phyloP scores from a whole-genome alignment of 495 filamentous ascomycete species.

The Aspergillus bertholletiae region DNA sequence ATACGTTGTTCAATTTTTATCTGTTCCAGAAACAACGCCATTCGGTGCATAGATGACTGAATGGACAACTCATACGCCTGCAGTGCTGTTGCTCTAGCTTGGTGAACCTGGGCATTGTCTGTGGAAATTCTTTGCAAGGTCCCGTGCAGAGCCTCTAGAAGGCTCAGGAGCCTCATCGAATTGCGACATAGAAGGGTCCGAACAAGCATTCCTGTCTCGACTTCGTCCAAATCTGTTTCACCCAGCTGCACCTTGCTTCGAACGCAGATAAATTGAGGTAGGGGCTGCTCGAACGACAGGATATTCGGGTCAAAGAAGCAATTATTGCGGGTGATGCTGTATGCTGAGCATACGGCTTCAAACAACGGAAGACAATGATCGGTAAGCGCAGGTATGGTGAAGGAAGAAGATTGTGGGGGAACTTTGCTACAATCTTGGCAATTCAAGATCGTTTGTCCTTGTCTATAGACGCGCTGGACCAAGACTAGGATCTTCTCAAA shows the following conservation, averaged over 20 bases:
- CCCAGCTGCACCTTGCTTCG: conserved; percentile 29
- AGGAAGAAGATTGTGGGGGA: conserved; percentile 17
- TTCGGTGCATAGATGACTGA: conserved; percentile 21
- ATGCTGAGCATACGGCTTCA: conserved; percentile 29
- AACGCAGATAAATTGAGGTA: conserved; percentile 26
- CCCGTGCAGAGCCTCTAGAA: conserved; percentile 21
- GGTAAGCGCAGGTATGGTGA: conserved; percentile 20
- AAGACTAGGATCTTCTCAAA: conserved; percentile 26
- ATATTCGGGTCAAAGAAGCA: conserved; percentile 22
- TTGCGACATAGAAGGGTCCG: conserved; percentile 23
- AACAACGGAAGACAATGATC: conserved; percentile 29
- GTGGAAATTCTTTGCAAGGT: conserved; percentile 13
- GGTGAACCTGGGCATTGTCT: conserved; percentile 12
- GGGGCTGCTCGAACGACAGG: conserved; percentile 21
- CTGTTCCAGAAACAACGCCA: conserved; percentile 25
- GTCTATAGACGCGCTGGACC: conserved; percentile 23
- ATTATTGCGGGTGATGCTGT: conserved; percentile 23
- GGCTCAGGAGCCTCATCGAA: conserved; percentile 21
- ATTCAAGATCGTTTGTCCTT: conserved; percentile 21
- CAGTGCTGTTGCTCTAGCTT: conserved; percentile 11
- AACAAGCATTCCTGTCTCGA: conserved; percentile 24
- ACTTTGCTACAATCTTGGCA: conserved; percentile 23
- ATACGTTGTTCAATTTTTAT: conserved; percentile 18
- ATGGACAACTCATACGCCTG: conserved; percentile 23
- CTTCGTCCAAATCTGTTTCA: conserved; percentile 28